Conservation (phyloP, 805 yeast genomes). For the Metschnikowia koreensis region DNA sequence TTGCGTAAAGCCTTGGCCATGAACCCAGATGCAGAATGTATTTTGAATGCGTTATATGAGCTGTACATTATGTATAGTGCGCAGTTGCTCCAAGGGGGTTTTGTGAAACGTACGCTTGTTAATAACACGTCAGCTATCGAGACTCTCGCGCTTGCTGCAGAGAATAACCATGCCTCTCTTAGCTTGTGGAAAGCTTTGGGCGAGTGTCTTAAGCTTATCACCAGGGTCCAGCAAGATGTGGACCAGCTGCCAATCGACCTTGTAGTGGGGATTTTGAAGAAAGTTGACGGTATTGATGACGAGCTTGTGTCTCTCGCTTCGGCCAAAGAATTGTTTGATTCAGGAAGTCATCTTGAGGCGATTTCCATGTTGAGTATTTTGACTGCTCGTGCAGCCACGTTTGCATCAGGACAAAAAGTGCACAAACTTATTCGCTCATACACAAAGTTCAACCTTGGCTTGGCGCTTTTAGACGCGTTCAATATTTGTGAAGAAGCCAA, state of each 20-base stretch:
- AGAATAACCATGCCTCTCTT: conserved; percentile 39
- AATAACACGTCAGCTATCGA: conserved; percentile 47
- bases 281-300: conserved; percentile 17
- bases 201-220: conserved; percentile 53
- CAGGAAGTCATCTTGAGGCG: conserved; percentile 25
- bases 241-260: conserved; percentile 46
- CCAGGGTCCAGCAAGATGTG: conserved; percentile 54
- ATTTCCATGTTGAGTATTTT: conserved; percentile 43
- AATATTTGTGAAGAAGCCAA: conserved; percentile 11
- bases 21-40: conserved; percentile 48
- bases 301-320: conserved; percentile 21
- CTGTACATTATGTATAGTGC: conserved; percentile 55
- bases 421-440: conserved; percentile 55
- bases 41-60: conserved; percentile 53
- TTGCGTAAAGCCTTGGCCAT: conserved; percentile 42
- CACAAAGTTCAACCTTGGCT: conserved; percentile 66
- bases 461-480: conserved; percentile 53
- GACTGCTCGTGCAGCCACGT: conserved; percentile 46
- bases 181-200: conserved; percentile 67
- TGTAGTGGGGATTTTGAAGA: conserved; percentile 17
- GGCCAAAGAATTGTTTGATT: conserved; percentile 11
- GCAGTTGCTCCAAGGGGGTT: conserved; percentile 55
- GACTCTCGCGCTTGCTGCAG: conserved; percentile 38
- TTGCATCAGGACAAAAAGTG: conserved; percentile 31
- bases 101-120: conserved; percentile 61